These are phyloP conservation scores for Fusarium haematococcum DNA, from an alignment of 2,329 filamentous ascomycete genomes.

Conservation along the genomic window DNA sequence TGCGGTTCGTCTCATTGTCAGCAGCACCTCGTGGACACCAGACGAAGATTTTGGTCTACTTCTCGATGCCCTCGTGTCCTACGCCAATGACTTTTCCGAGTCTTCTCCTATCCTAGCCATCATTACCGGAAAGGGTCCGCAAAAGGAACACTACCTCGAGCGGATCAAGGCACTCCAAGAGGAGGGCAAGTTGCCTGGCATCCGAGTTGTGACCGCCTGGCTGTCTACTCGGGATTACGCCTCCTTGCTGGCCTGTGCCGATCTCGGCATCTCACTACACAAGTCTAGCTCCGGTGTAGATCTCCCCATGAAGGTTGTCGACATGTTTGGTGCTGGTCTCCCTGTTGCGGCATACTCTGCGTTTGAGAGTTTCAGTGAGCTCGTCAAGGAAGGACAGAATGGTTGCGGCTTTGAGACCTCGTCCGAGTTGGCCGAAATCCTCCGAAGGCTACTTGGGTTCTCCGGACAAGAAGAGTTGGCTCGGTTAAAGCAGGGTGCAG, in stretches of 20 bases:
- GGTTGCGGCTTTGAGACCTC: constrained; percentile 85
- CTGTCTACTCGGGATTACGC: constrained; percentile 88
- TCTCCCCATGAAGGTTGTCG: constrained; percentile 98
- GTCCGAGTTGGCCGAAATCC: constrained; percentile 70
- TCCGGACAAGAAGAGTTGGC: constrained; percentile 65
- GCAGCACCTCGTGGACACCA: constrained; percentile 96
- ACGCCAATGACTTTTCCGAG: constrained; percentile 64
- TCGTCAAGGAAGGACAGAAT: constrained; percentile 90
- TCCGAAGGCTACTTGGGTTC: constrained; percentile 73
- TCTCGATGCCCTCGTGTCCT: constrained; percentile 82
- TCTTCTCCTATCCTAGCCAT: constrained; percentile 82
- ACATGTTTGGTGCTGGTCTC: constrained; percentile 96
- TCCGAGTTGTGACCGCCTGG: constrained; percentile 85
- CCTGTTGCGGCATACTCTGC: constrained; percentile 88
- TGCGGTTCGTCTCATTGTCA: constrained; percentile 79
- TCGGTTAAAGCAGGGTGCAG: constrained; percentile 74
- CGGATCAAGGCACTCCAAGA: constrained; percentile 72
- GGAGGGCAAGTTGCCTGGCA: constrained; percentile 73
- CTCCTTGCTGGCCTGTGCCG: constrained; percentile 82
- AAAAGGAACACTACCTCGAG: constrained; percentile 79
- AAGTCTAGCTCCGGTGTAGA: constrained; percentile 95
- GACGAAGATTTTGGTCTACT: constrained; percentile 95
- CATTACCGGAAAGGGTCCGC: constrained; percentile 94
- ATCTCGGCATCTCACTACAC: constrained; percentile 91
- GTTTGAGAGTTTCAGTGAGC: constrained; percentile 89